A percentile compares a stretch with the other conserved stretches of the same genome.
These are phyloP conservation scores for Camelina sativa DNA, from an alignment of 345 rosid genomes.

Conservation along the genomic window DNA sequence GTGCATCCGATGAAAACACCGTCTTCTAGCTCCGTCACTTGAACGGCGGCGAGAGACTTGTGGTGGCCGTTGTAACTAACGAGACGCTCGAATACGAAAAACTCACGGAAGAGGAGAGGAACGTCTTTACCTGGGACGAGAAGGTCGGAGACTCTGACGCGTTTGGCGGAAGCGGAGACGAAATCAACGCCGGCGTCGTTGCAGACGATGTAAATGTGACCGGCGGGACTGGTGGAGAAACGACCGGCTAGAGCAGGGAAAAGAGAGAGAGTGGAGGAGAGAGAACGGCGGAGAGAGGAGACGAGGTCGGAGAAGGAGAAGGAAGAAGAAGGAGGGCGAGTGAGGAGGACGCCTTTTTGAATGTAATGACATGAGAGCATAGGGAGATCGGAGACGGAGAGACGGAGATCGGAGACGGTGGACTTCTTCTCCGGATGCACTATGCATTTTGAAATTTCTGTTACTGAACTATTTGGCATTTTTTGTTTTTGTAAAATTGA, in stretches of 20 bases:
- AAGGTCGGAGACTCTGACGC: conserved; percentile 47
- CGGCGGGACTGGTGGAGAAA: conserved; percentile 59
- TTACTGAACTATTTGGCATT: conserved; percentile 64
- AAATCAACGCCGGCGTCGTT: conserved; percentile 82
- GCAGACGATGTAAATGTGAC: conserved; percentile 68
- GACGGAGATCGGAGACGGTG: conserved; percentile 65
- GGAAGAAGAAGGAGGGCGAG: conserved; percentile 48
- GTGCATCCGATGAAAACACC: conserved; percentile 82
- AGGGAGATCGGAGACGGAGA: conserved; percentile 92
- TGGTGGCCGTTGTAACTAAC: conserved; percentile 84
- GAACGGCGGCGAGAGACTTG: conserved; percentile 77
- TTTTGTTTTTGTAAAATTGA: neutral
- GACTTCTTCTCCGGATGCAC: conserved; percentile 58
- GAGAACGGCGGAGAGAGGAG: conserved; percentile 60
- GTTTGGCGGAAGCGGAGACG: conserved; percentile 59
- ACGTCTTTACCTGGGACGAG: conserved; percentile 57
- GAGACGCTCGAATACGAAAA: conserved; percentile 70
- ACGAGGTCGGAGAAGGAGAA: conserved; percentile 53
- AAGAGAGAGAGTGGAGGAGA: conserved; percentile 67
- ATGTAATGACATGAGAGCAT: conserved; percentile 99
- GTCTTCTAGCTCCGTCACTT: conserved; percentile 78
- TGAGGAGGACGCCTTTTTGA: conserved; percentile 86
- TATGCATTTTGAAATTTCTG: conserved; percentile 62
- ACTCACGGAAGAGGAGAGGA: conserved; percentile 64
- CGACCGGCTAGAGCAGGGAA: conserved; percentile 94